These are phyloP conservation scores for Volvox reticuliferus DNA, from an alignment of 139 green algal species.

Conservation along the genomic window DNA sequence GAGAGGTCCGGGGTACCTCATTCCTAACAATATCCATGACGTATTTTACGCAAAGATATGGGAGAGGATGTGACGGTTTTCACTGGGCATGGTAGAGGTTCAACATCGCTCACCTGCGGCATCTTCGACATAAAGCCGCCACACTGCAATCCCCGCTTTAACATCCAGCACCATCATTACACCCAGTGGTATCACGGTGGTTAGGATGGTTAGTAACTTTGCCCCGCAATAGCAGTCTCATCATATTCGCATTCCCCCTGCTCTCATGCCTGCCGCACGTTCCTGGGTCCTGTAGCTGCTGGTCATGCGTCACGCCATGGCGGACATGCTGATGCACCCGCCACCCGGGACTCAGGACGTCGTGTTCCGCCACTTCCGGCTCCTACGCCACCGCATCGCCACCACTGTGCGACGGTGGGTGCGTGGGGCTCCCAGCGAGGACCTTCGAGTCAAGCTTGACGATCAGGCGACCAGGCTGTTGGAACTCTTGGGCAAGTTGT, in stretches of 20 bases:
- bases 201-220: too few relatives aligned
- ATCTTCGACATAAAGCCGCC: too few relatives aligned
- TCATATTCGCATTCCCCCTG: neutral
- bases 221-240: neutral
- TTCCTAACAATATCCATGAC: too few relatives aligned
- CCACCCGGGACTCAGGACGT: constrained; percentile 73
- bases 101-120: too few relatives aligned
- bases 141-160: too few relatives aligned
- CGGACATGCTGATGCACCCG: constrained; percentile 72
- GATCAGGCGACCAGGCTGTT: constrained; percentile 31
- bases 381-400: constrained; percentile 63
- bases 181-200: too few relatives aligned
- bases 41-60: too few relatives aligned
- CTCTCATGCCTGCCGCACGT: neutral
- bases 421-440: constrained; percentile 37
- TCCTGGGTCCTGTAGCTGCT: constrained; percentile 48
- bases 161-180: too few relatives aligned
- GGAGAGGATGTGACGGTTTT: too few relatives aligned
- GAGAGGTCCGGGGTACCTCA: neutral
- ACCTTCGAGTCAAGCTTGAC: constrained; percentile 47
- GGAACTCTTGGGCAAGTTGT: constrained; percentile 9
- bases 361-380: constrained; percentile 63
- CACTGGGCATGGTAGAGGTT: too few relatives aligned
- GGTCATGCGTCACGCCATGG: constrained; percentile 81
- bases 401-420: constrained; percentile 45